phyloP scores from a whole-genome alignment of 2,329 filamentous ascomycete genomes.

The Aureobasidium sp. region DNA sequence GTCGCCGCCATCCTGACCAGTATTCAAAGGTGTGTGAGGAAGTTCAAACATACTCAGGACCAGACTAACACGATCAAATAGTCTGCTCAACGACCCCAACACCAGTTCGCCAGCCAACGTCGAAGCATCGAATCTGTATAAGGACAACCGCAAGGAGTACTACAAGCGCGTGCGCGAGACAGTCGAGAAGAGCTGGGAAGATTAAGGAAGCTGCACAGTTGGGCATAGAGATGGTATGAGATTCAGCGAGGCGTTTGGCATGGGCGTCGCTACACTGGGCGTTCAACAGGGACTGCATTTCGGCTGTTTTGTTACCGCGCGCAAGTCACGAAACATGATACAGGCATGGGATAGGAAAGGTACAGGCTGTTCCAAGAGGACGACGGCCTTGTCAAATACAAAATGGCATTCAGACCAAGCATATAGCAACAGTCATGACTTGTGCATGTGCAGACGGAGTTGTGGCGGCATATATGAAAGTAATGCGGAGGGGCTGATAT shows the following conservation, averaged over 20 bases:
- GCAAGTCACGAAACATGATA: not conserved
- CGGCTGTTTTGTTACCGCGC: not conserved
- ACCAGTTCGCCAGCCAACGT: slow-evolving; percentile 98
- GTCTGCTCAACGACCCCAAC: slow-evolving; percentile 94
- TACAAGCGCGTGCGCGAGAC: slow-evolving; percentile 91
- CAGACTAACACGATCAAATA: slow-evolving; percentile 31
- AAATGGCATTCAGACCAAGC: not conserved
- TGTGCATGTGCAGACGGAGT: not conserved
- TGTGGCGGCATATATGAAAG: not conserved
- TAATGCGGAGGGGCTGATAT: not conserved
- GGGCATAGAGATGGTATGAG: not conserved
- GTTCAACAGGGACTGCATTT: not conserved
- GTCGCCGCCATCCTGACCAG: slow-evolving; percentile 95
- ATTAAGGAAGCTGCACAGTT: not conserved
- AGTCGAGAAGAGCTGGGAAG: slow-evolving; percentile 98
- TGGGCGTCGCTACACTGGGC: slow-evolving; percentile 2
- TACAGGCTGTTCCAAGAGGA: not conserved
- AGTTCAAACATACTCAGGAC: not conserved
- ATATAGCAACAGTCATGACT: not conserved
- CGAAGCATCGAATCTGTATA: slow-evolving; percentile 96
- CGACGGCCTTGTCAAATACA: not conserved
- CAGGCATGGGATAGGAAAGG: not conserved
- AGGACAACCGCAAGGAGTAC: slow-evolving; percentile 95
- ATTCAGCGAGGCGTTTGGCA: slow-evolving; percentile 17
- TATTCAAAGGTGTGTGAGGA: slow-evolving; percentile 71